Conservation (phyloP, 225 moss, liverwort and hornwort genomes). For the Pseudoscleropodium purum region DNA sequence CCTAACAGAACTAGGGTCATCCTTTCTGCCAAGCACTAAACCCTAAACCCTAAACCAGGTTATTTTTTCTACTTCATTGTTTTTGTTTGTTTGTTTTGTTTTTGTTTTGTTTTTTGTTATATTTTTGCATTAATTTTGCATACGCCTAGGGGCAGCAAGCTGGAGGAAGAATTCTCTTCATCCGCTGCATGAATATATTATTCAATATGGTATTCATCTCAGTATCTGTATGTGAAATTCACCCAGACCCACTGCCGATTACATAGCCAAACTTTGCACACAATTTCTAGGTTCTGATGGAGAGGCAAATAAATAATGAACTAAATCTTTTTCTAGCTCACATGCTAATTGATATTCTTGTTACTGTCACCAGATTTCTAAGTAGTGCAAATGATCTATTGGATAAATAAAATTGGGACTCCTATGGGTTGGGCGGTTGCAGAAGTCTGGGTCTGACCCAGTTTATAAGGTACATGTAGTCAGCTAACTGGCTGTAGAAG, state of each 20-base stretch:
- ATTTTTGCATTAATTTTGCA: neutral
- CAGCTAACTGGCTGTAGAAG: constrained; percentile 32
- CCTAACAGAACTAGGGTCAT: neutral
- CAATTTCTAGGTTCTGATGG: neutral
- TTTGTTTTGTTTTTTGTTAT: too few relatives aligned
- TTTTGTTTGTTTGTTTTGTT: too few relatives aligned
- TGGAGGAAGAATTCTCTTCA: neutral
- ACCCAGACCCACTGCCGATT: neutral
- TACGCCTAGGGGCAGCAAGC: neutral
- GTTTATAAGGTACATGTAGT: neutral
- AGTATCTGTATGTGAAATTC: neutral
- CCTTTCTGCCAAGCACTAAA: too few relatives aligned
- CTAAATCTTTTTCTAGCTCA: neutral
- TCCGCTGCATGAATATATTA: neutral
- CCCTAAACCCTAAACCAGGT: neutral
- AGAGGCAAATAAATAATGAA: neutral
- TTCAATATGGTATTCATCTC: neutral
- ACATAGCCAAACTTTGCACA: neutral
- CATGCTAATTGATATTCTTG: neutral
- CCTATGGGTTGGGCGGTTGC: neutral
- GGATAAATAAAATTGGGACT: neutral
- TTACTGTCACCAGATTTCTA: neutral
- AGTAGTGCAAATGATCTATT: neutral
- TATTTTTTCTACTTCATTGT: neutral
- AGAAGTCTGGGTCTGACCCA: neutral